Evolutionary conservation across 441 rosid species (phyloP), one percentile per base, ranked within the genome.

Genomic region (Bruguiera hainesii): DNA sequence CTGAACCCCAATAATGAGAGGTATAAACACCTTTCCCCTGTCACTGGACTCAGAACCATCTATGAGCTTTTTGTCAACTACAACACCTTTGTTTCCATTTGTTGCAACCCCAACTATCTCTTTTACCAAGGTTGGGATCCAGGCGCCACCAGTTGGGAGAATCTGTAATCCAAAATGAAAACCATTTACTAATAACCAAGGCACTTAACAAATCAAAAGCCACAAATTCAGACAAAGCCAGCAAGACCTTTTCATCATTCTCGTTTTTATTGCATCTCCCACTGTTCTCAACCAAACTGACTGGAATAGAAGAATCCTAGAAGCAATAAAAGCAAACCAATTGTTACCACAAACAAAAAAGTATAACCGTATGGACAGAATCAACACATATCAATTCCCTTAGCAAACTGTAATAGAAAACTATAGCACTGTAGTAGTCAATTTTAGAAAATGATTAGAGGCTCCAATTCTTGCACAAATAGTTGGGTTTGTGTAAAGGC

Each of bases 191-290:
- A 51, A 35, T 66, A 68, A 73, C 56, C 46, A 10, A 53, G 19
- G 37, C 50, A 56, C 19, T 51, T 59, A 67, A 48, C 57, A 61
- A 39, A 60, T 53, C 29, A 58, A 60, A 35, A 58, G 33, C 60
- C 55, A 58, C 21, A 46, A 52, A 71, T 50, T 64, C 21, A 50
- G 61, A 61, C 52, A 29, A 25, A 1, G 52, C 68, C 37, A 35
- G 25, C 21, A 65, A 56, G 68, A 91, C 99, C 98, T 91, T 94
- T 78, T 94, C 98, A 37, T 88, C 89, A 35, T 50, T 73, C 60
- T 83, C 97, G 67, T 91, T 94, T 81, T 89, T 89, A 71, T 79
- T 94, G 88, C 99, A 94, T 84, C 98, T 88, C 72, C 98, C 96
- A 55, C 97, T 91, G 77, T 94, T 94, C 84, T 94, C 98, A 37